A percentile compares a stretch with the other conserved stretches of the same genome.
phyloP scores from a whole-genome alignment of 2,329 filamentous ascomycete species.

The Nigrospora sphaerica region DNA sequence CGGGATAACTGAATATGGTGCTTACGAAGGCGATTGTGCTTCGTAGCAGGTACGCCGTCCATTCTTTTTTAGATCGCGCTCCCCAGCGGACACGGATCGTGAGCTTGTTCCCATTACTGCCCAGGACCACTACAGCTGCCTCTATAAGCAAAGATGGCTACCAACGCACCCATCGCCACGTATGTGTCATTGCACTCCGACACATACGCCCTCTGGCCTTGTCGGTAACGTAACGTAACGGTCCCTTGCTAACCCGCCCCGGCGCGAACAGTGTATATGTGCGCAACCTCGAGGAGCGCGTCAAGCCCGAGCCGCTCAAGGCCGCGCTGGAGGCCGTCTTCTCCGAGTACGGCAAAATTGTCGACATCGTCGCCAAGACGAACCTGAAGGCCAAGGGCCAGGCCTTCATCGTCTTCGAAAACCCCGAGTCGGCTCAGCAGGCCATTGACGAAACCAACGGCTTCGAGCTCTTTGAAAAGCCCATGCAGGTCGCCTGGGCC shows the following conservation, averaged over 20 bases:
- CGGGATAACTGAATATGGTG: too few species aligned
- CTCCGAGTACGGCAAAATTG: slow-evolving; percentile 76
- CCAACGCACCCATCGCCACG: slow-evolving; percentile 50
- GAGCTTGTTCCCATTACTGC: too few species aligned
- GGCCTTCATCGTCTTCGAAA: slow-evolving; percentile 89
- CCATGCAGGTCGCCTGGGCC: slow-evolving; percentile 78
- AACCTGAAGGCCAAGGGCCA: slow-evolving; percentile 92
- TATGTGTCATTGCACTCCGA: slow-evolving; percentile 70
- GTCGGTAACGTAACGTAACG: slow-evolving; percentile 11
- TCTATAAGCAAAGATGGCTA: slow-evolving; percentile 19
- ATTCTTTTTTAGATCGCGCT: too few species aligned
- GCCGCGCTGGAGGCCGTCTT: slow-evolving; percentile 72
- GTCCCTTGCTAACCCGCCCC: slow-evolving; percentile 2
- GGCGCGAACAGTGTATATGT: slow-evolving; percentile 49
- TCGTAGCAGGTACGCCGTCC: too few species aligned
- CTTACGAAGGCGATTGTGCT: too few species aligned
- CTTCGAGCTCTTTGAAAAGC: slow-evolving; percentile 88
- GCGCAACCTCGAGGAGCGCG: slow-evolving; percentile 85
- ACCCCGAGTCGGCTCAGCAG: slow-evolving; percentile 65
- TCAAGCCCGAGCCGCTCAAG: slow-evolving; percentile 73
- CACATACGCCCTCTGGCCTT: slow-evolving; percentile 33
- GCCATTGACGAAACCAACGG: slow-evolving; percentile 87
- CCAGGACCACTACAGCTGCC: too few species aligned
- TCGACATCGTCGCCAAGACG: slow-evolving; percentile 82
- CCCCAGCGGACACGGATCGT: too few species aligned